These are phyloP conservation scores for Croton setiger DNA, from an alignment of 441 rosid genomes.

Conservation along the genomic window DNA sequence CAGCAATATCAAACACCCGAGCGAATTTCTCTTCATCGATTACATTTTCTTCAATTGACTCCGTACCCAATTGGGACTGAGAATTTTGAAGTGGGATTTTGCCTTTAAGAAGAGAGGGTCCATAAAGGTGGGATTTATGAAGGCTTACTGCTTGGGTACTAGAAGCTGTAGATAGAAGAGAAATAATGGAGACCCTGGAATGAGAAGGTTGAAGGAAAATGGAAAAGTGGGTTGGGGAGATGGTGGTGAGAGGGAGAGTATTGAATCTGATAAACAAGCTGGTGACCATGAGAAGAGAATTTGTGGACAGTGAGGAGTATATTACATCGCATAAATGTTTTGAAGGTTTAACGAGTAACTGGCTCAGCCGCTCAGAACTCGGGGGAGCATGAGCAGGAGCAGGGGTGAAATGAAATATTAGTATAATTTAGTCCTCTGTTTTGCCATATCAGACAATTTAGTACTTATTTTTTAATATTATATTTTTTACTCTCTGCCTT, in stretches of 20 bases:
- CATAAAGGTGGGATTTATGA: conserved; percentile 42
- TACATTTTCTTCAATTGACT: conserved; percentile 4
- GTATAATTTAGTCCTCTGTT: too few species aligned
- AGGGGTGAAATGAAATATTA: too few species aligned
- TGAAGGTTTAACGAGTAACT: too few species aligned
- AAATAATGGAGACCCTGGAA: conserved; percentile 27
- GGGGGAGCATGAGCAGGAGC: too few species aligned
- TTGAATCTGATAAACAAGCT: conserved; percentile 38
- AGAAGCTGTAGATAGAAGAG: conserved; percentile 33
- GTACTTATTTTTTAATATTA: too few species aligned
- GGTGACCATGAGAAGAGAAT: conserved; percentile 32
- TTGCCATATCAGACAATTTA: too few species aligned
- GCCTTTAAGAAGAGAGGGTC: conserved; percentile 77
- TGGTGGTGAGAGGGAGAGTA: conserved; percentile 29
- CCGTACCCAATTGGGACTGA: conserved; percentile 8
- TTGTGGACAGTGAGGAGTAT: not conserved
- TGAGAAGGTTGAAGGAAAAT: conserved; percentile 22
- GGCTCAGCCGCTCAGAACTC: too few species aligned
- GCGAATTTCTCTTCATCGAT: conserved; percentile 56
- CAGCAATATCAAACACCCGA: conserved; percentile 59
- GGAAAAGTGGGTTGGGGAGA: conserved; percentile 26
- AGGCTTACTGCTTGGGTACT: not conserved
- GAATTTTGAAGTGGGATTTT: conserved; percentile 26
- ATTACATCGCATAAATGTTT: too few species aligned
- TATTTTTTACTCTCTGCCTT: too few species aligned